Conservation (phyloP, 2,329 filamentous ascomycete genomes). For the Claviceps sp. region DNA sequence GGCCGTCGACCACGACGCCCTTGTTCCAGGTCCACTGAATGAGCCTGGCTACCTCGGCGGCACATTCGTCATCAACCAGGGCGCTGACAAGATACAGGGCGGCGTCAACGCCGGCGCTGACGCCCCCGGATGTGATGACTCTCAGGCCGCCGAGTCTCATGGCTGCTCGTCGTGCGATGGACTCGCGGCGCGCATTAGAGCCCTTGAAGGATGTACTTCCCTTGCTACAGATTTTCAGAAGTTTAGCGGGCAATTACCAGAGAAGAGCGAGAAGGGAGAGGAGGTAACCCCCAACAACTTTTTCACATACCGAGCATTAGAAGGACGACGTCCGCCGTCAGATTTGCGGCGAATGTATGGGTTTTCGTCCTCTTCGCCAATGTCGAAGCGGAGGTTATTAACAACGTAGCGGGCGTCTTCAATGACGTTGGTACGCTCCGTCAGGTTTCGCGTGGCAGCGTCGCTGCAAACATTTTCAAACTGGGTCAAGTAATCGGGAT, state of each 20-base stretch:
- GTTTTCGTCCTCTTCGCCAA: conserved; percentile 70
- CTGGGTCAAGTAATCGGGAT: conserved; percentile 66
- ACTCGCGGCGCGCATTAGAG: conserved; percentile 63
- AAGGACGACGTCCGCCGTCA: conserved; percentile 47
- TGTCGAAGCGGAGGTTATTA: conserved; percentile 80
- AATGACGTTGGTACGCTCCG: conserved; percentile 69
- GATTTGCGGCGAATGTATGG: conserved; percentile 69
- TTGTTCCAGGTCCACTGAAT: conserved; percentile 81
- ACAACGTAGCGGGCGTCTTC: conserved; percentile 75
- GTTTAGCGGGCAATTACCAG: too few species aligned
- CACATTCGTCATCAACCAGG: conserved; percentile 63
- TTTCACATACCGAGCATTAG: conserved; percentile 42
- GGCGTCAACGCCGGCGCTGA: conserved; percentile 71
- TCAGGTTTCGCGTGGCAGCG: conserved; percentile 52
- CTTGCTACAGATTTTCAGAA: conserved; percentile 38
- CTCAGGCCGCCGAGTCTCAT: conserved; percentile 58
- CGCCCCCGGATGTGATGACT: conserved; percentile 68
- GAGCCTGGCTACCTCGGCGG: conserved; percentile 58
- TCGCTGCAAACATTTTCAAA: conserved; percentile 74
- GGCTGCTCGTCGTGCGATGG: conserved; percentile 62
- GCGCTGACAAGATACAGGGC: conserved; percentile 75
- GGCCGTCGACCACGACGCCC: conserved; percentile 70
- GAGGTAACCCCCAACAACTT: too few species aligned
- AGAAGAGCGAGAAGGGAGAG: too few species aligned
- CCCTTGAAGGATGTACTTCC: conserved; percentile 72